phyloP scores from a whole-genome alignment of 1,139 yeast genomes.

The Saccharomyces hybrid region DNA sequence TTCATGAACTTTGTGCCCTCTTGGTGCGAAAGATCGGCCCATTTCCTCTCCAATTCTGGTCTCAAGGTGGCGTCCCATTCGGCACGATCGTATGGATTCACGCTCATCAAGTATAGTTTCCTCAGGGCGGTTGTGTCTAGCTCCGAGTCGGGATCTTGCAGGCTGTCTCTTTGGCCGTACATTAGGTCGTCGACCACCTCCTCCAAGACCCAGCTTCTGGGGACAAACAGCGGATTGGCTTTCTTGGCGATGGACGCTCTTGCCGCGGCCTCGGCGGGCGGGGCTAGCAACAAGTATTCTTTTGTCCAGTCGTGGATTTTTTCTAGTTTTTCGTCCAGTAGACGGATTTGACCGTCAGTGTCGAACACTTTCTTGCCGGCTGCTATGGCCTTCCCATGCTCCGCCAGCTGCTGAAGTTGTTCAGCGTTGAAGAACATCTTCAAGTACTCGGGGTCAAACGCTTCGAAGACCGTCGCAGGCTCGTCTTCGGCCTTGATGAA shows the following conservation, averaged over 20 bases:
- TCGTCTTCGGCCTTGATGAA: slow-evolving; percentile 10
- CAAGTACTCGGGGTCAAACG: slow-evolving; percentile 31
- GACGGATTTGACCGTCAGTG: slow-evolving; percentile 16
- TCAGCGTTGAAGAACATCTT: slow-evolving; percentile 34
- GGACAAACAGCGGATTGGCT: slow-evolving; percentile 72
- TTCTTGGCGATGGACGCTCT: slow-evolving; percentile 38
- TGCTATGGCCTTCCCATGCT: slow-evolving; percentile 4
- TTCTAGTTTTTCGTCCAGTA: slow-evolving; percentile 27
- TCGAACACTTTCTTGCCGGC: not conserved
- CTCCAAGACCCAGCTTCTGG: slow-evolving; percentile 81
- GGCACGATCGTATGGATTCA: slow-evolving; percentile 50
- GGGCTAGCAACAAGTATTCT: slow-evolving; percentile 37
- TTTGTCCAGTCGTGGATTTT: slow-evolving; percentile 36
- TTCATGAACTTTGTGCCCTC: slow-evolving; percentile 47
- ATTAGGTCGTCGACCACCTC: slow-evolving; percentile 55
- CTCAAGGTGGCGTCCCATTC: slow-evolving; percentile 61
- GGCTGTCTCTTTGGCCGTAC: slow-evolving; percentile 28
- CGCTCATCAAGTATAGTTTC: slow-evolving; percentile 55
- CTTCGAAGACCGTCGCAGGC: slow-evolving; percentile 11
- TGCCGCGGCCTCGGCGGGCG: slow-evolving; percentile 29
- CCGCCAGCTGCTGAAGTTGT: slow-evolving; percentile 14
- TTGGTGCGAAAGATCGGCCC: slow-evolving; percentile 42
- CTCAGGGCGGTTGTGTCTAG: slow-evolving; percentile 35
- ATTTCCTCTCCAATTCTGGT: slow-evolving; percentile 44
- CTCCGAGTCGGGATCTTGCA: slow-evolving; percentile 16